Conservation (phyloP, 108 stramenopile species). For the Nannochloropsis gaditana region DNA sequence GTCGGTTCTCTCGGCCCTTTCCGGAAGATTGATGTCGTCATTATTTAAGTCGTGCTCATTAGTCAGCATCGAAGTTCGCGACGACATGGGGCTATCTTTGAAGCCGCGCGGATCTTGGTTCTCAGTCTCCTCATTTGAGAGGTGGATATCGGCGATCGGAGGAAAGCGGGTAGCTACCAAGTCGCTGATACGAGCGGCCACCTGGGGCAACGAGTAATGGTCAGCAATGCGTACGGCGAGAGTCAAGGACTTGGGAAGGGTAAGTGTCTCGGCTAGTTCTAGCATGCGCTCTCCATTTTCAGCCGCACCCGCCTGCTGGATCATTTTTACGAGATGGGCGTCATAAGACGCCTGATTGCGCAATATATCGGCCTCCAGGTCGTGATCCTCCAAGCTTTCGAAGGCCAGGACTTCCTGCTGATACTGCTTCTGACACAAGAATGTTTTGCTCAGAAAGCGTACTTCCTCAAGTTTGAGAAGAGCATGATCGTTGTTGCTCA, state of each 20-base stretch:
- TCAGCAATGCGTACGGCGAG: constrained; percentile 38
- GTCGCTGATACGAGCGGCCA: constrained; percentile 33
- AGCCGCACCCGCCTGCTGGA: constrained; percentile 33
- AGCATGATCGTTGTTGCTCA: neutral
- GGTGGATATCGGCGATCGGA: neutral
- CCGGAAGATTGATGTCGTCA: neutral
- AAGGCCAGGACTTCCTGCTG: neutral
- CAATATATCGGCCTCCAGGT: constrained; percentile 31
- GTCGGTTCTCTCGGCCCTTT: neutral
- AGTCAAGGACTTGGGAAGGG: constrained; percentile 34
- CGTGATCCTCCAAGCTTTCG: neutral
- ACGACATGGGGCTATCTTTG: neutral
- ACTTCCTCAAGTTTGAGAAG: neutral
- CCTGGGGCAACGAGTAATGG: constrained; percentile 30
- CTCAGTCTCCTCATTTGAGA: too few species aligned
- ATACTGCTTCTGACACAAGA: neutral
- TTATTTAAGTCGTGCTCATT: neutral
- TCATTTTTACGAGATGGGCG: constrained; percentile 36
- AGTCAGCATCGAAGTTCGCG: neutral
- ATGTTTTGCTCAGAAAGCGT: constrained; percentile 24
- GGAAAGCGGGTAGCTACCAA: constrained; percentile 16
- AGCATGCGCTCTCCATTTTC: constrained; percentile 29
- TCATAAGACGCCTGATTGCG: constrained; percentile 27
- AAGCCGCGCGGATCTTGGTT: neutral
- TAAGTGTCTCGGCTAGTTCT: constrained; percentile 28